These are phyloP conservation scores for Punica granatum DNA, from an alignment of 345 rosid species.

Conservation along the genomic window DNA sequence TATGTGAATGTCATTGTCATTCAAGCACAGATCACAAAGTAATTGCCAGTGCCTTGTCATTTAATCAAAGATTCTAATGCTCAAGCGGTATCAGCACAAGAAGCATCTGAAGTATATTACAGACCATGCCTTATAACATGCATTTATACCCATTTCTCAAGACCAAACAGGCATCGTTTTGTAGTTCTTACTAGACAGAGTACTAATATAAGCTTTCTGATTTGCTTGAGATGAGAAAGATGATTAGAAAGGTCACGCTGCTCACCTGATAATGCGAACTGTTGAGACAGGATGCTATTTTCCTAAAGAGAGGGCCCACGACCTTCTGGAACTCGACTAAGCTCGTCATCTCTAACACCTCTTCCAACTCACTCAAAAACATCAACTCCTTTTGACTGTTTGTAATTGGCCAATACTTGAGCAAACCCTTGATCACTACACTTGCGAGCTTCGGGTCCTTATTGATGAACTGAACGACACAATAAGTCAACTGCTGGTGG, in stretches of 20 bases:
- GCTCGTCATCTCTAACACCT: conserved; percentile 60
- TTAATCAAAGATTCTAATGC: neutral
- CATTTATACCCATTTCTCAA: too few species aligned
- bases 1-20: too few species aligned
- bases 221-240: neutral
- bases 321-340: conserved; percentile 54
- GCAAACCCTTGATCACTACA: conserved; percentile 50
- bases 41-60: neutral
- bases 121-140: too few species aligned
- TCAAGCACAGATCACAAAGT: neutral
- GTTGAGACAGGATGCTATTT: conserved; percentile 57
- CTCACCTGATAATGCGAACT: conserved; percentile 77
- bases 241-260: neutral
- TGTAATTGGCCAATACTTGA: conserved; percentile 78
- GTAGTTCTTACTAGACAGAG: neutral
- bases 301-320: conserved; percentile 56
- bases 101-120: too few species aligned
- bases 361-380: conserved; percentile 80
- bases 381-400: conserved; percentile 82
- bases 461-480: conserved; percentile 62
- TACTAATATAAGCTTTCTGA: neutral
- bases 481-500: conserved; percentile 70
- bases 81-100: neutral
- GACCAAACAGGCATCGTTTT: neutral
- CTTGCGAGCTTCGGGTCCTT: conserved; percentile 61